Evolutionary conservation across 257 asterid genomes (phyloP).

Genomic region (Solanum sejunctum): DNA sequence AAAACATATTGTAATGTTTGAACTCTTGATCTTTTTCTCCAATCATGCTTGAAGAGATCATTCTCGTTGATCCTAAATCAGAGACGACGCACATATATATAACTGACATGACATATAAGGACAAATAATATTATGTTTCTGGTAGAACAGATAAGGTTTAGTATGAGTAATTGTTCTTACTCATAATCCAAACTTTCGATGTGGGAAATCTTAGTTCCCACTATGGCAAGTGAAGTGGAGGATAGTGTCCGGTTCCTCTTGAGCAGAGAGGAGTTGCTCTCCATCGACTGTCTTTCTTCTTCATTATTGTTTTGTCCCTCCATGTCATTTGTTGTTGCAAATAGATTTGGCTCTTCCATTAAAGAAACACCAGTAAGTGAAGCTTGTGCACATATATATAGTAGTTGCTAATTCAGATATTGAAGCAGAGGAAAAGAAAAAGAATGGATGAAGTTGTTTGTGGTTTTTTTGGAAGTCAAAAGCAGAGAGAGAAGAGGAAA

Average conservation of each 20-base stretch:
- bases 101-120: neutral
- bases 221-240: slow-evolving; percentile 46
- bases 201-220: slow-evolving; percentile 73
- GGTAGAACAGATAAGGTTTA: neutral
- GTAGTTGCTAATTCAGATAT: neutral
- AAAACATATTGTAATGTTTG: slow-evolving; percentile 64
- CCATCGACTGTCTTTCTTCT: slow-evolving; percentile 46
- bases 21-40: slow-evolving; percentile 76
- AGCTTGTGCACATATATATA: neutral
- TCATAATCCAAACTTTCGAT: slow-evolving; percentile 92
- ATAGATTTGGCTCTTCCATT: slow-evolving; percentile 24
- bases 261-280: slow-evolving; percentile 50
- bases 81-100: neutral
- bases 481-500: neutral
- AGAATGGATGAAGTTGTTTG: neutral
- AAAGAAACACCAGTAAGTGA: neutral
- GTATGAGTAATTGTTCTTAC: slow-evolving; percentile 24
- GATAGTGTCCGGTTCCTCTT: slow-evolving; percentile 44
- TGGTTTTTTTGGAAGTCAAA: neutral
- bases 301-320: slow-evolving; percentile 19
- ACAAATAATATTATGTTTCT: neutral
- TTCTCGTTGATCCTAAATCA: slow-evolving; percentile 69
- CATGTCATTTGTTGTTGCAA: neutral
- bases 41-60: slow-evolving; percentile 87
- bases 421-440: neutral